phyloP scores from a whole-genome alignment of 176 grass and related monocot genomes.

The Musa acuminata region DNA sequence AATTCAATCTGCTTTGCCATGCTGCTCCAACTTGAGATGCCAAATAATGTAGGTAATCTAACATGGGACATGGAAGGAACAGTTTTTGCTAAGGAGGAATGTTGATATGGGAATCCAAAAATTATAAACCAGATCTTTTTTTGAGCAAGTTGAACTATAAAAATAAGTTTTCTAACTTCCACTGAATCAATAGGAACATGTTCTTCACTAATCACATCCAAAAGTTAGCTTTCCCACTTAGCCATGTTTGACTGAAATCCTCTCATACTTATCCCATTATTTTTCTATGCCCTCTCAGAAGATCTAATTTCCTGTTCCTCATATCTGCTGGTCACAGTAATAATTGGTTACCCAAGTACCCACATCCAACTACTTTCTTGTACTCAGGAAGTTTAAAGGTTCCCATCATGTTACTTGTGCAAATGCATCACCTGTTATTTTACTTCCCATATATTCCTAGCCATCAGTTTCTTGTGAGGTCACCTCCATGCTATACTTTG shows the following conservation, averaged over 20 bases:
- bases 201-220: background rate
- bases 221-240: background rate
- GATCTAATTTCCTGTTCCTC: background rate
- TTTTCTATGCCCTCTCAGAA: background rate
- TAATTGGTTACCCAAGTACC: background rate
- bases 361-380: background rate
- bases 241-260: background rate
- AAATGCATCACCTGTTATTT: background rate
- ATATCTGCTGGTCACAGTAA: background rate
- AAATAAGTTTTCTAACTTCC: background rate
- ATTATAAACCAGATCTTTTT: background rate
- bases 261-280: background rate
- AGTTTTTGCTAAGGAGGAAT: background rate
- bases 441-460: background rate
- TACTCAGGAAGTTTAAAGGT: background rate
- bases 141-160: background rate
- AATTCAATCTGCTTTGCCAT: background rate
- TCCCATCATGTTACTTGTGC: background rate
- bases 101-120: background rate
- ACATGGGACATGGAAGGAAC: background rate
- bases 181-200: background rate
- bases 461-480: conserved; percentile 1
- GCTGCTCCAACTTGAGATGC: background rate
- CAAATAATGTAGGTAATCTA: background rate
- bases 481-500: background rate